Conservation (phyloP, 352 stramenopile genomes). For the Pythium sp. region DNA sequence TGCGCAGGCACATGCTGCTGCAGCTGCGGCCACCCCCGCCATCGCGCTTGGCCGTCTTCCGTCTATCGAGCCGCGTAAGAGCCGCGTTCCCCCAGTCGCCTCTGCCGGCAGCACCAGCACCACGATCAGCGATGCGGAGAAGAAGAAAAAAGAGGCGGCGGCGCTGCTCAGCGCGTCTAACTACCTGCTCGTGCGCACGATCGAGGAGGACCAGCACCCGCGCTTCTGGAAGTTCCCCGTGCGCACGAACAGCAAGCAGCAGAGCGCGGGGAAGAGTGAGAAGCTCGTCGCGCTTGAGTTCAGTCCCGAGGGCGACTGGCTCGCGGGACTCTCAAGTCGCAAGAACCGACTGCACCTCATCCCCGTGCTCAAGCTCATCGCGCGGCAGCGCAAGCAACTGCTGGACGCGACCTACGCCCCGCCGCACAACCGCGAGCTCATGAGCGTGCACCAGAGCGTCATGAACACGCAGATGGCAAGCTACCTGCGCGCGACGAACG, state of each 20-base stretch:
- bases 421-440: constrained; percentile 58
- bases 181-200: constrained; percentile 63
- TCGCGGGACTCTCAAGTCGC: constrained; percentile 64
- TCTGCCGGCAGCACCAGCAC: no score
- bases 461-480: constrained; percentile 85
- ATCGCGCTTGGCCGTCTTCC: constrained; percentile 21
- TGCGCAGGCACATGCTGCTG: neutral
- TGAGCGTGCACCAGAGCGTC: constrained; percentile 64
- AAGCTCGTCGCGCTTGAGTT: constrained; percentile 70
- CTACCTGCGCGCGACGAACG: constrained; percentile 79
- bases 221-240: constrained; percentile 74
- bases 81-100: neutral
- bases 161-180: constrained; percentile 24
- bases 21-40: neutral
- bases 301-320: constrained; percentile 83
- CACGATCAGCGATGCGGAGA: neutral
- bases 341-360: constrained; percentile 81
- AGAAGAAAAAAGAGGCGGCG: constrained; percentile 5
- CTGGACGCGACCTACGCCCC: constrained; percentile 55
- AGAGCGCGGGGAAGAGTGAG: constrained; percentile 44
- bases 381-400: constrained; percentile 48
- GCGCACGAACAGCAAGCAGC: constrained; percentile 61
- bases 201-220: constrained; percentile 69
- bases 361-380: constrained; percentile 61
- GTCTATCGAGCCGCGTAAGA: constrained; percentile 15